Evolutionary conservation across 2,329 filamentous ascomycete genomes (phyloP), one percentile per base, ranked within the genome.

Genomic region (Cladosporium velox): DNA sequence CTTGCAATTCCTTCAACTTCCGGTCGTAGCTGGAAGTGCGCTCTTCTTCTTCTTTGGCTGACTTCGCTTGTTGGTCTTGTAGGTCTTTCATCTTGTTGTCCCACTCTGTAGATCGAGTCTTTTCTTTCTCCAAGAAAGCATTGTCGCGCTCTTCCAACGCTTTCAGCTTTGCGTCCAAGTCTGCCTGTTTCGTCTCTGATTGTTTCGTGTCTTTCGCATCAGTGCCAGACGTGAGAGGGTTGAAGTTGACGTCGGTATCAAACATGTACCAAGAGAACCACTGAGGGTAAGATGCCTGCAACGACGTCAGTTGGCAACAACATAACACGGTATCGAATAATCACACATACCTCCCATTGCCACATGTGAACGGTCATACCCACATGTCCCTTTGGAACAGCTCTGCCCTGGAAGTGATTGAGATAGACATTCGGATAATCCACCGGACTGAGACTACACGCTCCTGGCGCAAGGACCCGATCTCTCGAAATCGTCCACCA

Each of bases 1-100:
- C 61, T 15, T 64, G 51, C 18, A 64, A 12, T 3, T 57, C 61
- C 47, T 47, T 64, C 61, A 64, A 7, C 24, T 64, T 64, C 10
- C 52, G 54, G 11, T 57, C 51, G 41, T 49, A 60, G 15, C 28
- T 32, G 24, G 26, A 51, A 8, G 51, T 32, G 24, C 61, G 51
- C 5, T 47, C 10, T 4, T 52, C 49, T n/a, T 52, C 49, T 8
- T 52, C 49, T 15, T 21, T 51, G 21, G 59, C 59, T 1, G 38
- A 32, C 15, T 49, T 28, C 12, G 57, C 57, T 15, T 59, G 30
- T 10, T 21, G 12, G 11, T 59, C 41, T 24, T 59, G 24, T 35
- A 59, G 18, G 4, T 35, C 57, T 24, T 59, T 35, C 28, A 47
- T 47, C 41, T 47, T 24, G 4, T 47, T n/a, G 41, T 47, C 41